phyloP scores from a whole-genome alignment of 2,329 filamentous ascomycete genomes.

The Albifimbria verrucaria region DNA sequence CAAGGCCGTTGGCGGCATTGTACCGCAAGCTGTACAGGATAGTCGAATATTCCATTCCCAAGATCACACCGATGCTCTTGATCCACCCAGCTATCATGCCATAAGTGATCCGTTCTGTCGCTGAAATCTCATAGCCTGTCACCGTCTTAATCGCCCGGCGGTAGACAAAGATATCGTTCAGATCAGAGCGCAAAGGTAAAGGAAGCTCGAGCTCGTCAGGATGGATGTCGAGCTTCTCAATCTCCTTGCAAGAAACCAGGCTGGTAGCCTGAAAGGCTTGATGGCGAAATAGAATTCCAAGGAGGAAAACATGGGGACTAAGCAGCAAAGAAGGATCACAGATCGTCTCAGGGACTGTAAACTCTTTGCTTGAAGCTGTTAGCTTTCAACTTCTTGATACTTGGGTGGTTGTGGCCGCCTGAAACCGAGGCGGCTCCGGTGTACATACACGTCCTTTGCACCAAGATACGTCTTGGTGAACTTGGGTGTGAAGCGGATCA shows the following conservation, averaged over 20 bases:
- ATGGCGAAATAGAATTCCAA: slow-evolving; percentile 24
- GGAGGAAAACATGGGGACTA: slow-evolving; percentile 29
- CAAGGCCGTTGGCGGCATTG: slow-evolving; percentile 6
- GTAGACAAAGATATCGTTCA: slow-evolving; percentile 6
- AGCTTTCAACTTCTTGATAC: no score
- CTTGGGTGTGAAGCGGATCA: slow-evolving; percentile 12
- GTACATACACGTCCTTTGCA: slow-evolving; percentile 14
- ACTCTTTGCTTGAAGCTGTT: slow-evolving; percentile 31
- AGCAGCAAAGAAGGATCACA: slow-evolving; percentile 31
- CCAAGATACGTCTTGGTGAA: slow-evolving; percentile 23
- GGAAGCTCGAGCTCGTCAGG: slow-evolving; percentile 17
- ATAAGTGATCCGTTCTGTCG: slow-evolving; percentile 9
- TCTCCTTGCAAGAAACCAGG: slow-evolving; percentile 15
- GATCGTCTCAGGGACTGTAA: slow-evolving; percentile 30
- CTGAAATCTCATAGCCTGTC: slow-evolving; percentile 10
- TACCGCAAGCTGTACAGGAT: slow-evolving; percentile 9
- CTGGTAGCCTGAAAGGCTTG: slow-evolving; percentile 17
- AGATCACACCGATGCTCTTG: slow-evolving; percentile 4
- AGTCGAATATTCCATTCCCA: slow-evolving; percentile 1
- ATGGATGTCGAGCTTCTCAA: slow-evolving; percentile 22
- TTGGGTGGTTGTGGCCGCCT: no score
- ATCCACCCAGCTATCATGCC: slow-evolving; percentile 11
- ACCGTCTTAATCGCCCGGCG: slow-evolving; percentile 2
- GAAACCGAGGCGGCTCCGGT: no score
- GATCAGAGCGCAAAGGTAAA: slow-evolving; percentile 1